Base-by-base conservation (phyloP, 805 yeast species). In the Myxozyma sirexii region DNA sequence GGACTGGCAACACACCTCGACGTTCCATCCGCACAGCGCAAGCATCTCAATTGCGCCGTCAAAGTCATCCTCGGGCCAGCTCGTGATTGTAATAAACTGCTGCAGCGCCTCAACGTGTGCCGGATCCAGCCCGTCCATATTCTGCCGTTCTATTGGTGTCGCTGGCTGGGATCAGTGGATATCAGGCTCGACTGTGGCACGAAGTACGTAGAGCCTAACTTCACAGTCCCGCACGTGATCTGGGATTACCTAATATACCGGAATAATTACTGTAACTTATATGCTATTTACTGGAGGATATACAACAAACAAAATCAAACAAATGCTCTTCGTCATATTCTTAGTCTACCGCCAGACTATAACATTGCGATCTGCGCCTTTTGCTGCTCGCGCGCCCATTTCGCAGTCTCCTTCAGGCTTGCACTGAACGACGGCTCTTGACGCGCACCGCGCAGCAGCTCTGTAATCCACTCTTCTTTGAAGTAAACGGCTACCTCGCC, bases 331-430 rank as follows among this genome's bases (percentile, higher is more conserved):
- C 10, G 33, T 7, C 33, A 29, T 29, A 6, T 29, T 29, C 19
- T 31, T 10, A 6, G 21, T 24, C 23, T 23, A 10, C n/a, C n/a
- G n/a, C n/a, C n/a, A n/a, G n/a, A n/a, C 26, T 33, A 50, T 13
- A 41, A 73, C 72, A 64, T 68, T 56, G 67, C 70, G 67, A 54
- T 62, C 63, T 59, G 71, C 84, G 83, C 70, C 82, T 77, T 69
- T 59, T 55, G 70, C 66, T 86, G 96, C 69, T 88, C 97, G 67
- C 94, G 83, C 15, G 99, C 97, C 98, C 98, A 94, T 76, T 92
- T 84, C 7, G 97, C 97, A n/a, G 97, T 89, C 70, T 88, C 94
- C 72, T 83, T 84, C 12, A 97, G 90, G 56, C 80, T 76, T 68
- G 82, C 83, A 37, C 84, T 78, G 71, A 85, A 88, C 33, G 78